phyloP scores from a whole-genome alignment of 2,329 filamentous ascomycete genomes.

The Dactylellina parvicollis region DNA sequence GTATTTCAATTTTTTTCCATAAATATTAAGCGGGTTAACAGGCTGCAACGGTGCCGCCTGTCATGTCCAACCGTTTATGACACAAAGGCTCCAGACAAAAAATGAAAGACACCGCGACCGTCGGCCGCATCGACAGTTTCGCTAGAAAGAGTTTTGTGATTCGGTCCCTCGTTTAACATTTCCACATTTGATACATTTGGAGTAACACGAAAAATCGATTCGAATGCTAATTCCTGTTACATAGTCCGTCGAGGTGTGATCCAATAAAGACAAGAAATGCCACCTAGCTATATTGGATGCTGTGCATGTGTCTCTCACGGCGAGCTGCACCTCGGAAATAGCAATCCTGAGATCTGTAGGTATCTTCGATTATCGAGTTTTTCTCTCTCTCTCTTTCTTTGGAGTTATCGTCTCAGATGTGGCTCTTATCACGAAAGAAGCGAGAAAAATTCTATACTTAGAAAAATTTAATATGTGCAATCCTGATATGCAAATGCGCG shows the following conservation, averaged over 20 bases:
- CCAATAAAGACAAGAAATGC: no score
- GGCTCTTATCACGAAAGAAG: neutral
- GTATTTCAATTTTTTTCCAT: no score
- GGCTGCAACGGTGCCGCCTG: no score
- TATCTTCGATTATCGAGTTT: slow-evolving; percentile 35
- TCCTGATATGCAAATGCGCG: no score
- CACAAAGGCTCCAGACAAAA: no score
- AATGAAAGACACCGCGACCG: no score
- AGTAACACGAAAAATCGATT: slow-evolving; percentile 21
- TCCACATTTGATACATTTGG: slow-evolving; percentile 23
- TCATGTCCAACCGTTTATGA: no score
- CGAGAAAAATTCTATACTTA: neutral
- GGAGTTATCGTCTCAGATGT: slow-evolving; percentile 7
- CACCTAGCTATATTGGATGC: slow-evolving; percentile 1
- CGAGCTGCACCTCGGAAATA: slow-evolving; percentile 8
- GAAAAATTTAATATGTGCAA: neutral
- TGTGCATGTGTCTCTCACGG: slow-evolving; percentile 4
- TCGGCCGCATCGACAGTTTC: no score
- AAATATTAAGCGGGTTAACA: no score
- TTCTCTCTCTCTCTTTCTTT: neutral
- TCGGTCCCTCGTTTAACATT: slow-evolving; percentile 16
- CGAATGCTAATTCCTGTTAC: neutral
- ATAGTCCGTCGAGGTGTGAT: no score
- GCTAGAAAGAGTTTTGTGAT: no score
- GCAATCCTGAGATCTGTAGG: slow-evolving; percentile 18